Conservation (phyloP, 257 asterid genomes). For the Ligustrum vulgare region DNA sequence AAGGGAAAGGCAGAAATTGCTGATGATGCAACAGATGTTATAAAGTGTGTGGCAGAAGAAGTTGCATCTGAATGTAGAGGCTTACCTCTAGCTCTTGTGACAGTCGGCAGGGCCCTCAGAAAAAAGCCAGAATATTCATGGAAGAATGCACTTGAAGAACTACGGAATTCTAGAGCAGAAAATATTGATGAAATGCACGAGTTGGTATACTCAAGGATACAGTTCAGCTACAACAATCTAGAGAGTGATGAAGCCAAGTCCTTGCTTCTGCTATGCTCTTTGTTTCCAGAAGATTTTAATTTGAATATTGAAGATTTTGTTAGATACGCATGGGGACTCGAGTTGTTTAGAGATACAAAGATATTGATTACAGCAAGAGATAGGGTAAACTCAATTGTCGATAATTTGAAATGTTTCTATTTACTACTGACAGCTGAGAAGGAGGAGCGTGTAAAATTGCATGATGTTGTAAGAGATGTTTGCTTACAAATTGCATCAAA, state of each 20-base stretch:
- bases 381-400: background rate
- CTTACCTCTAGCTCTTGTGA: slow-evolving; percentile 32
- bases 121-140: background rate
- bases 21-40: slow-evolving; percentile 10
- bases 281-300: slow-evolving; percentile 3
- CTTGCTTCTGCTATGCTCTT: slow-evolving; percentile 18
- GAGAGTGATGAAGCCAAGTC: slow-evolving; percentile 13
- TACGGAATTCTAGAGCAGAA: background rate
- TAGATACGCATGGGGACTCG: slow-evolving; percentile 16
- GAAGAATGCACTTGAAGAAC: slow-evolving; percentile 21
- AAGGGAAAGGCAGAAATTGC: background rate
- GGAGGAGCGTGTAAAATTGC: background rate
- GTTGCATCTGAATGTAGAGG: too few relatives aligned
- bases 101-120: slow-evolving; percentile 23
- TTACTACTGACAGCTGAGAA: background rate
- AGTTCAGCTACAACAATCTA: slow-evolving; percentile 14
- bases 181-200: slow-evolving; percentile 3
- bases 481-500: too few relatives aligned
- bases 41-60: too few relatives aligned
- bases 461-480: too few relatives aligned
- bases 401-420: slow-evolving; percentile 4
- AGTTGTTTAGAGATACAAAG: background rate
- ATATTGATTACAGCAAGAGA: slow-evolving; percentile 11
- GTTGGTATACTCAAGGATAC: slow-evolving; percentile 13
- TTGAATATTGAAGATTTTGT: background rate